phyloP scores from a whole-genome alignment of 768 basidiomycete genomes.

The Termitomyces sp. region DNA sequence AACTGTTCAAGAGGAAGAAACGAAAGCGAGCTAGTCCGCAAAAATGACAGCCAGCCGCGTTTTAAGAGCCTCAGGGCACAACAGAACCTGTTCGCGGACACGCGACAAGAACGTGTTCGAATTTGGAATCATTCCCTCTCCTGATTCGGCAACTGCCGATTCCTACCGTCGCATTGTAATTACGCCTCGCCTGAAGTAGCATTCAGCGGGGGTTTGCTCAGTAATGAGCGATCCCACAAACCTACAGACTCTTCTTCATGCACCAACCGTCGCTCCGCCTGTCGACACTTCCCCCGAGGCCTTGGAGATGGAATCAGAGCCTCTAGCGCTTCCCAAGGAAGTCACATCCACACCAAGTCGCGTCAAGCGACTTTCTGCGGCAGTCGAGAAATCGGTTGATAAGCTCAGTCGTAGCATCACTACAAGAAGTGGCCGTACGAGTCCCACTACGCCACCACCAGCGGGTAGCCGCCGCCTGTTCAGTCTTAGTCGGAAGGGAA shows the following conservation, averaged over 20 bases:
- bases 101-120: conserved; percentile 32
- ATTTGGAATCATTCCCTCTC: not conserved
- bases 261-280: conserved; percentile 21
- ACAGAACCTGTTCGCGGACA: conserved; percentile 10
- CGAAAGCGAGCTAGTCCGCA: conserved; percentile 15
- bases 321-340: conserved; percentile 23
- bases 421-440: conserved; percentile 30
- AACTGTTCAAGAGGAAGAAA: conserved; percentile 19
- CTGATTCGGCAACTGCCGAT: conserved; percentile 18
- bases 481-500: conserved; percentile 52
- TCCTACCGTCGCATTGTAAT: not conserved
- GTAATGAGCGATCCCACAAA: conserved; percentile 22
- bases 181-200: not conserved
- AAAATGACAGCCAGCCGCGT: conserved; percentile 20
- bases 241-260: conserved; percentile 23
- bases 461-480: conserved; percentile 48
- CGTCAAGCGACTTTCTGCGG: conserved; percentile 49
- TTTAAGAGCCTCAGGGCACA: conserved; percentile 17
- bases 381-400: conserved; percentile 50
- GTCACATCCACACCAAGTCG: conserved; percentile 37
- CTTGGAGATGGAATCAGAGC: conserved; percentile 26
- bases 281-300: conserved; percentile 32
- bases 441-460: conserved; percentile 28
- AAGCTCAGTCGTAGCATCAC: conserved; percentile 61
- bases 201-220: conserved; percentile 13